Percentiles rank a stretch among this genome's conserved stretches.
These are phyloP conservation scores for Phaeosphaeria sp. DNA, from an alignment of 2,329 filamentous ascomycete species.

Conservation along the genomic window DNA sequence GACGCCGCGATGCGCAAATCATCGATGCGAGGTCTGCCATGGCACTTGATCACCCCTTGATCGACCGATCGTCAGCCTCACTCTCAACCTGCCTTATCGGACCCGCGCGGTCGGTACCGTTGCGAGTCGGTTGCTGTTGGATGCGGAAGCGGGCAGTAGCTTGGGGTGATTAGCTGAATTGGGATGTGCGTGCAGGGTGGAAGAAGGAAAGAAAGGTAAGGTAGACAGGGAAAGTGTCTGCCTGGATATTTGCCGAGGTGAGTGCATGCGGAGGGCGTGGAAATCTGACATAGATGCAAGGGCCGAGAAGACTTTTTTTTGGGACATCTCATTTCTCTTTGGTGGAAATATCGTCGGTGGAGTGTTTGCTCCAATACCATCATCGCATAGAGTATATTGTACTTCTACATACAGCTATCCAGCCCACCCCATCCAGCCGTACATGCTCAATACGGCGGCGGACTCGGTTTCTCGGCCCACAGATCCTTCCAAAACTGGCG, in stretches of 20 bases:
- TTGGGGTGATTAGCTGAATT: background rate
- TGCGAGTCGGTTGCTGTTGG: too few species aligned
- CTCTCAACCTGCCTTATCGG: background rate
- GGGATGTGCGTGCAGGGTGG: background rate
- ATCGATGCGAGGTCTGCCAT: background rate
- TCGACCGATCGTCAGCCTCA: conserved; percentile 1
- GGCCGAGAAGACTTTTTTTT: background rate
- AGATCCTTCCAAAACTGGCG: conserved; percentile 90
- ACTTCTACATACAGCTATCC: too few species aligned
- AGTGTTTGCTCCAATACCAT: too few species aligned
- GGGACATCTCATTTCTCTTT: background rate
- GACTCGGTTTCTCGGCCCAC: conserved; percentile 52
- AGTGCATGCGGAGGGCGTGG: too few species aligned
- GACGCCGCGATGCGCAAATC: background rate
- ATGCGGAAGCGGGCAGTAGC: background rate
- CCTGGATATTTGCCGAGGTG: too few species aligned
- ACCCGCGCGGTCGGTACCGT: background rate
- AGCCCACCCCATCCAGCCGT: background rate
- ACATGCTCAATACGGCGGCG: conserved; percentile 2
- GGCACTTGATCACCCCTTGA: background rate
- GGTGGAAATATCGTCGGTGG: background rate
- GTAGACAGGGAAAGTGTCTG: too few species aligned
- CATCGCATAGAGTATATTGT: too few species aligned
- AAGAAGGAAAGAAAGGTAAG: background rate
- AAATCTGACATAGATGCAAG: background rate